A percentile compares a stretch with the other conserved stretches of the same genome.
Conservation (phyloP, 2,329 filamentous ascomycete species). For the Chrysoporthe cubensis region DNA sequence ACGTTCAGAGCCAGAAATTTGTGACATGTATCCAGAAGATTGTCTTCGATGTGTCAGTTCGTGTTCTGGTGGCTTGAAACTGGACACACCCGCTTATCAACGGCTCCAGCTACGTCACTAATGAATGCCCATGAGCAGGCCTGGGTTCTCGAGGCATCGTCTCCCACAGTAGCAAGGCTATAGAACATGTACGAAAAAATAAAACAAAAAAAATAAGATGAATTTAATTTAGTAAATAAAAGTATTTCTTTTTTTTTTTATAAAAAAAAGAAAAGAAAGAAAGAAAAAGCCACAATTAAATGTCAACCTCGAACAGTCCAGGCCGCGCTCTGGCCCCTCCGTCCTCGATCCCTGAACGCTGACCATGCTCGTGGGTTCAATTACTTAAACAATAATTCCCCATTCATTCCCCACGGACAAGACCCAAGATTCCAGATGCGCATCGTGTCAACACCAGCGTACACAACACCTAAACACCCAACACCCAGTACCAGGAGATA, state of each 20-base stretch:
- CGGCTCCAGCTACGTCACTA: neutral
- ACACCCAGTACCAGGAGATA: neutral
- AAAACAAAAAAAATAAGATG: neutral
- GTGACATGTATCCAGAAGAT: too few relatives aligned
- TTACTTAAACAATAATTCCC: neutral
- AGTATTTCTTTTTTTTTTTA: neutral
- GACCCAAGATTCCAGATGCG: neutral
- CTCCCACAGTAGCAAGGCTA: neutral
- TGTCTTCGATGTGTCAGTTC: too few relatives aligned
- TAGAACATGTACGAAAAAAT: neutral
- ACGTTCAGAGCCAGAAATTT: too few relatives aligned
- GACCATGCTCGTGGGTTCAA: neutral
- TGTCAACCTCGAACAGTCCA: neutral
- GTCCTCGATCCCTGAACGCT: neutral
- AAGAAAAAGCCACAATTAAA: neutral
- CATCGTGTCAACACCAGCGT: slow-evolving; percentile 9
- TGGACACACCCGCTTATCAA: neutral
- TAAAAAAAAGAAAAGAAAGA: neutral
- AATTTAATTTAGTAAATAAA: neutral
- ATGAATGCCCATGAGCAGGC: neutral
- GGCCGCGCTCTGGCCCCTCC: too few relatives aligned
- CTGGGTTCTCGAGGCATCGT: neutral
- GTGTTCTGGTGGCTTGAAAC: too few relatives aligned
- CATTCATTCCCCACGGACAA: neutral
- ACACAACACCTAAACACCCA: neutral